Evolutionary conservation across 208 protist species (phyloP).

Genomic region (Leishmania gerbilli): DNA sequence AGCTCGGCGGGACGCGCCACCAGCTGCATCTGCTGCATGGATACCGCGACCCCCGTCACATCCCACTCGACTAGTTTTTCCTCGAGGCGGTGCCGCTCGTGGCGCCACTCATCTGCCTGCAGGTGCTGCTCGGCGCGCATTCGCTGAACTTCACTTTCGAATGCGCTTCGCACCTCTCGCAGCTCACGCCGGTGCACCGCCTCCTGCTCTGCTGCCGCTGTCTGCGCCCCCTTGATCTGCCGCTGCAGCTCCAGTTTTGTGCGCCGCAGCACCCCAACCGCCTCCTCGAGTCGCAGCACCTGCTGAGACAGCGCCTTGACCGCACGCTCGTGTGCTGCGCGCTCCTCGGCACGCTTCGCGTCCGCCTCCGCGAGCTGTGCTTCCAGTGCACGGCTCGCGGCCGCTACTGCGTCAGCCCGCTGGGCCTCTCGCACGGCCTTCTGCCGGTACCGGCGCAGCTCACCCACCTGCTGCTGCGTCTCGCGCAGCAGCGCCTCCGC

Average conservation of each 20-base stretch:
- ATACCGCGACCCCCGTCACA: too few relatives aligned
- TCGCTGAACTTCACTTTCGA: neutral
- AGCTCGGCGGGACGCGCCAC: neutral
- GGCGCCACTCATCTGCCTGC: neutral
- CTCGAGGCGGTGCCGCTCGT: neutral
- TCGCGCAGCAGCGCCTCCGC: constrained; percentile 23
- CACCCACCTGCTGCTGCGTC: constrained; percentile 23
- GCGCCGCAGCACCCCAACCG: constrained; percentile 9
- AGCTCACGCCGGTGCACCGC: neutral
- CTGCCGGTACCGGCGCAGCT: constrained; percentile 13
- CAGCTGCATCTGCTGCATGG: neutral
- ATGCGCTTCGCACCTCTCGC: neutral
- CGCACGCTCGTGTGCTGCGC: neutral
- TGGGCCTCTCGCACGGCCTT: constrained; percentile 4
- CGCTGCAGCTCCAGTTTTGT: constrained; percentile 1
- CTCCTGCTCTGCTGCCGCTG: neutral
- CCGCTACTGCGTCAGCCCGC: constrained; percentile 12
- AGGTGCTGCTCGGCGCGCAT: neutral
- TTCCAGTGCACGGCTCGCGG: constrained; percentile 3
- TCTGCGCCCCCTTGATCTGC: neutral
- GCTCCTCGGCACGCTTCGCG: neutral
- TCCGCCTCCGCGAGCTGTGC: constrained; percentile 4
- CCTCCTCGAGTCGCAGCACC: constrained; percentile 24
- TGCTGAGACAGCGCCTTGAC: constrained; percentile 13
- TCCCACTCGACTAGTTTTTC: neutral